A percentile compares a stretch with the other conserved stretches of the same genome.
Evolutionary conservation across 2,329 filamentous ascomycete genomes (phyloP).

Genomic region (Colletotrichum cordylinicola): DNA sequence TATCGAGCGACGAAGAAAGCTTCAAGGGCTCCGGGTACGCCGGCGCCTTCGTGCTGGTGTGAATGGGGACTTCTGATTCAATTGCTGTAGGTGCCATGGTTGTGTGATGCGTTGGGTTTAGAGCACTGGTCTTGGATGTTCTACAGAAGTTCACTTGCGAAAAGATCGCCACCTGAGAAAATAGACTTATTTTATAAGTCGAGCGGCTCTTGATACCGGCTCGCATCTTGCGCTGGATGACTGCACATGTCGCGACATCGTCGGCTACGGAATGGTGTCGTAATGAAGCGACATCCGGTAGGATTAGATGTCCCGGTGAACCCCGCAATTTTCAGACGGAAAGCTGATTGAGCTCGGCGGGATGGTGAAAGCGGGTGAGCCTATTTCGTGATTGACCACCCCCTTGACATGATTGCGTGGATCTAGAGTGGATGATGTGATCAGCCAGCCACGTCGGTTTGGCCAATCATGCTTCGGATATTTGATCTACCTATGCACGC

Average conservation of each 20-base stretch:
- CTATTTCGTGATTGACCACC: conserved; percentile 20
- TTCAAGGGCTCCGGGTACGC: conserved; percentile 29
- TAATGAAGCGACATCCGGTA: conserved; percentile 5
- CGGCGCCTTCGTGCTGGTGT: background rate
- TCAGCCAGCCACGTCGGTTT: background rate
- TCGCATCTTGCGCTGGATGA: background rate
- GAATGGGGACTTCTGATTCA: conserved; percentile 13
- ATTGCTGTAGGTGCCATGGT: conserved; percentile 22
- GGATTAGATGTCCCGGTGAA: background rate
- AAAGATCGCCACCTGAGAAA: background rate
- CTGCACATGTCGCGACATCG: background rate
- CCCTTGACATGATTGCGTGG: conserved; percentile 8
- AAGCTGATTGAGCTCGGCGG: background rate
- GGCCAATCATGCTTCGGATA: background rate
- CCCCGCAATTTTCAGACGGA: background rate
- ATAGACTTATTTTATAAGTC: background rate
- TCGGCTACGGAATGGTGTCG: background rate
- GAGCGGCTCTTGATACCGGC: background rate
- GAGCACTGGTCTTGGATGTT: background rate
- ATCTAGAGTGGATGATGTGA: conserved; percentile 16
- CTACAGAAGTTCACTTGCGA: no score
- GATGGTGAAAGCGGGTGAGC: conserved; percentile 7
- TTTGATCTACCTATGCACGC: background rate
- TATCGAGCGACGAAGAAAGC: conserved; percentile 43
- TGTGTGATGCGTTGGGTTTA: background rate